Evolutionary conservation across 179 eudicot species (phyloP).

Genomic region (Amaranthus tricolor): DNA sequence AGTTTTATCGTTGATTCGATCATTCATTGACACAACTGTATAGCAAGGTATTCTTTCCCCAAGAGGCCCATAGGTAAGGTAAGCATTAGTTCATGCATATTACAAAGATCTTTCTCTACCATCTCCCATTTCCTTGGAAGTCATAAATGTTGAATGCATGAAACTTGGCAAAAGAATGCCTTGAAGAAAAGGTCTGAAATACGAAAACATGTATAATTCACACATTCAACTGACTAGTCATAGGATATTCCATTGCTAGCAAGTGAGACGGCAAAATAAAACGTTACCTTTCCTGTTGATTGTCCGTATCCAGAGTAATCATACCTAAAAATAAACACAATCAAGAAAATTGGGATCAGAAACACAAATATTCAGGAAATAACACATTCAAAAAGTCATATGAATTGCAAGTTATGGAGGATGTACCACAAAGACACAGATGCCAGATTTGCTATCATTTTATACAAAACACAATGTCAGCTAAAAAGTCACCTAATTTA

Average conservation of each 20-base stretch:
- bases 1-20: not conserved
- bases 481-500: not conserved
- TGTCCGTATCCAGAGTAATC: constrained; percentile 98
- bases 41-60: not conserved
- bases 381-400: too few relatives aligned
- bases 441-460: constrained; percentile 4
- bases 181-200: not conserved
- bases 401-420: not conserved
- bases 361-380: not conserved
- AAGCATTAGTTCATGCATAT: not conserved
- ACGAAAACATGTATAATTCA: not conserved
- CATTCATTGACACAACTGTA: not conserved
- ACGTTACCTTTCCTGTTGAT: constrained; percentile 89
- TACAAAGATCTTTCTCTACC: not conserved
- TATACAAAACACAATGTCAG: not conserved
- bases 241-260: not conserved
- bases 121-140: not conserved
- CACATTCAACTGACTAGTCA: not conserved
- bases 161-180: not conserved
- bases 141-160: not conserved
- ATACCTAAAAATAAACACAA: constrained; percentile 45
- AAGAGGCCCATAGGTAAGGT: not conserved
- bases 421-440: not conserved
- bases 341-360: constrained; percentile 7
- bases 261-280: constrained; percentile 7